Conservation (phyloP, 2,329 filamentous ascomycete genomes). For the Penicillium sp. region DNA sequence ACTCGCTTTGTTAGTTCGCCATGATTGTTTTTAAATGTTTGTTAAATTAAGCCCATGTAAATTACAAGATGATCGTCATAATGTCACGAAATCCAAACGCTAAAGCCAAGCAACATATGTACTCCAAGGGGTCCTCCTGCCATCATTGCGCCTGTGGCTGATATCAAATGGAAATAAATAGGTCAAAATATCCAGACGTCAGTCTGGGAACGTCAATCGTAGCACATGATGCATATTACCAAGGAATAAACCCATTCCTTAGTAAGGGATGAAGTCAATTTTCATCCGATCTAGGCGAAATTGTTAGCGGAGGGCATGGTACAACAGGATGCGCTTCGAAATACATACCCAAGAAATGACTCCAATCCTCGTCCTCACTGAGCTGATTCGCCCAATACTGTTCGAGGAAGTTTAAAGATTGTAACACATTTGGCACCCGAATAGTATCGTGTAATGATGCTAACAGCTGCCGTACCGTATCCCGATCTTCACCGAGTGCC, state of each 20-base stretch:
- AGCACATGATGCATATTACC: slow-evolving; percentile 24
- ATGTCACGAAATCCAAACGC: not conserved
- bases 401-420: slow-evolving; percentile 50
- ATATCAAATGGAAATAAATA: not conserved
- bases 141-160: not conserved
- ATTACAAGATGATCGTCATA: not conserved
- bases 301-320: slow-evolving; percentile 12
- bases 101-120: not conserved
- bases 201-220: slow-evolving; percentile 26
- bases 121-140: not conserved
- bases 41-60: not conserved
- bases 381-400: slow-evolving; percentile 45
- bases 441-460: slow-evolving; percentile 47
- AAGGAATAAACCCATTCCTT: not conserved
- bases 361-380: slow-evolving; percentile 47
- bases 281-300: slow-evolving; percentile 40
- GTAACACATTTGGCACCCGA: slow-evolving; percentile 50
- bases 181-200: not conserved
- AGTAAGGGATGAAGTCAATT: slow-evolving; percentile 41
- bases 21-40: not conserved
- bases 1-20: slow-evolving; percentile 11
- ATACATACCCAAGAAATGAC: slow-evolving; percentile 45
- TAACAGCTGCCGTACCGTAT: slow-evolving; percentile 41
- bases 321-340: not conserved
- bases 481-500: slow-evolving; percentile 45